Evolutionary conservation across 441 rosid species (phyloP), one percentile per base, ranked within the genome.

Genomic region (Biscutella auriculata): DNA sequence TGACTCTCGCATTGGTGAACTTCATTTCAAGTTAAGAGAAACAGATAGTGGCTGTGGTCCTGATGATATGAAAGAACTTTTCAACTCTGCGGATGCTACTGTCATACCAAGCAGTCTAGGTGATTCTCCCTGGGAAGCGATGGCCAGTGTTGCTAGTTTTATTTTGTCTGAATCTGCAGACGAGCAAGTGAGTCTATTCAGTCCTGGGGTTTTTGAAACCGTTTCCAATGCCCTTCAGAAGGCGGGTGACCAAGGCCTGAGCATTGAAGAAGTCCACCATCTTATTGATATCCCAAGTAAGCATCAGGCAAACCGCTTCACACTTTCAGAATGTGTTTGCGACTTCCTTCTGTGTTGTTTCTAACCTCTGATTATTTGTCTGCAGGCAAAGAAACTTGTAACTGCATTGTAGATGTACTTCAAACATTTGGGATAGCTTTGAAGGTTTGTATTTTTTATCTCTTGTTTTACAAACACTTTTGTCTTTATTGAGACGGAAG

Each of bases 161-260:
- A 53, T 82, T 53, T 64, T 75, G 68, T 69, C 62, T 14, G 68
- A 68, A 53, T 60, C 69, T 63, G 69, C 71, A 68, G 79, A 70
- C 53, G 57, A 63, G 65, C 48, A 67, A 57, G 45, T 34, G 27
- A 63, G 70, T 72, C 60, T 62, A 53, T 60, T 74, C 58, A 53
- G 52, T 73, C 84, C 87, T 23, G 76, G 61, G 67, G 69, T 75
- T 61, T 79, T 89, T 55, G 78, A 75, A 75, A 66, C 68, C 50
- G 61, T 81, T 65, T 79, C 73, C 69, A 28, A 67, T 71, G 78
- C 81, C 53, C 82, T 89, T 73, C 78, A 87, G 76, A 85, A 76
- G 78, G 87, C 93, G 52, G 96, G 97, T 57, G 99, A 93, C 71
- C 96, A 87, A 76, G 99, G 99, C 53, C 74, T 89, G 77, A 76